phyloP scores from a whole-genome alignment of 306 rosid genomes.

The Hippophae tibetana region DNA sequence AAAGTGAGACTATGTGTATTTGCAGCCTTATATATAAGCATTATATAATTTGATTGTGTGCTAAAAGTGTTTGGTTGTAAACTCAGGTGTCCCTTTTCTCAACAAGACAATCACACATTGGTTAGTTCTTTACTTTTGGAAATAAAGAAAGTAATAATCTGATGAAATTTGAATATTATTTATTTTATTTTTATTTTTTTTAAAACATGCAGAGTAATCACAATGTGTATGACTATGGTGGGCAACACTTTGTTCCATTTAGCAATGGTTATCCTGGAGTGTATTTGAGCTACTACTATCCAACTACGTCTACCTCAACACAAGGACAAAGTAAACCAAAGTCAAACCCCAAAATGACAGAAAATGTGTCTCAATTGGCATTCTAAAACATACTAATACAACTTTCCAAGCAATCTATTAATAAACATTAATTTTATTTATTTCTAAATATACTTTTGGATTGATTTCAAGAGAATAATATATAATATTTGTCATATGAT shows the following conservation, averaged over 20 bases:
- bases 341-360: constrained; percentile 23
- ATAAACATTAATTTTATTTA: constrained; percentile 2
- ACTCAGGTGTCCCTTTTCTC: constrained; percentile 48
- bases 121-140: constrained; percentile 13
- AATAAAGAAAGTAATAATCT: neutral
- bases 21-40: neutral
- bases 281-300: constrained; percentile 15
- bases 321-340: neutral
- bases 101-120: constrained; percentile 37
- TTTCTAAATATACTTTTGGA: neutral
- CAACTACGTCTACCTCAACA: neutral
- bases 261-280: constrained; percentile 17
- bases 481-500: neutral
- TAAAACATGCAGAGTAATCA: constrained; percentile 37
- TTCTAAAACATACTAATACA: constrained; percentile 28
- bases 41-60: constrained; percentile 2
- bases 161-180: neutral
- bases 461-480: neutral
- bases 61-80: constrained; percentile 1
- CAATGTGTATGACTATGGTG: constrained; percentile 29
- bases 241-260: constrained; percentile 29
- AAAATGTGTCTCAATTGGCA: constrained; percentile 12
- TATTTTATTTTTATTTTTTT: neutral
- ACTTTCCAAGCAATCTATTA: constrained; percentile 10
- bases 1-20: neutral